phyloP scores from a whole-genome alignment of 352 stramenopile species.

The Blastocystis sp. region DNA sequence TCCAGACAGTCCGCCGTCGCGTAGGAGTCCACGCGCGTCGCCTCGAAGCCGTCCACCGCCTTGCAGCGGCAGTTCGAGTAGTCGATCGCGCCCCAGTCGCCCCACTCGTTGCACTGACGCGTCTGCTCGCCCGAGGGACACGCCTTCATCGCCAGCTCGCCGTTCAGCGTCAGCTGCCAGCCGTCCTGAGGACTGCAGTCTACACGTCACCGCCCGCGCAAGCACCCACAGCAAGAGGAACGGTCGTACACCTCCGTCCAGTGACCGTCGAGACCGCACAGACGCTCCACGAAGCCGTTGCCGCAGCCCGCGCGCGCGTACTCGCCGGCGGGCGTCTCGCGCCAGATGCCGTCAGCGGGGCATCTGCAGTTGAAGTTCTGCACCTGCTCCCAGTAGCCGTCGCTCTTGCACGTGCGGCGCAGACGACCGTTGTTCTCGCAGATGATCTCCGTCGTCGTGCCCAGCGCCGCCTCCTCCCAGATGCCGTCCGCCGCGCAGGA shows the following conservation, averaged over 20 bases:
- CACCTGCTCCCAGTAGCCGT: constrained; percentile 49
- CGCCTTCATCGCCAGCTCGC: constrained; percentile 30
- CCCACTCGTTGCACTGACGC: constrained; percentile 45
- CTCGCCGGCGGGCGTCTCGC: constrained; percentile 24
- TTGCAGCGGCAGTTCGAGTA: constrained; percentile 51
- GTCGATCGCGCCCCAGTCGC: constrained; percentile 16
- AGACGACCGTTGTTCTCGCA: background rate
- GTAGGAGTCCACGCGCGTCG: constrained; percentile 23
- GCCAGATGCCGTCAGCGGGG: constrained; percentile 41
- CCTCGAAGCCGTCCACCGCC: constrained; percentile 56
- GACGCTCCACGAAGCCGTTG: constrained; percentile 31
- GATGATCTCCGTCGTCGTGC: background rate
- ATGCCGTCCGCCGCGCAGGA: constrained; percentile 27
- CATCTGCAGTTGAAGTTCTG: constrained; percentile 56
- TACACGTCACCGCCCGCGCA: background rate
- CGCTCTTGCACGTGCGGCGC: background rate
- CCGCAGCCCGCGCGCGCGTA: constrained; percentile 40
- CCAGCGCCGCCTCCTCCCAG: constrained; percentile 23
- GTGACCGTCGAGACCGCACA: constrained; percentile 49
- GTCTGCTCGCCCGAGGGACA: constrained; percentile 32
- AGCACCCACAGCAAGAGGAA: constrained; percentile 23
- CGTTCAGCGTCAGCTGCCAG: constrained; percentile 42
- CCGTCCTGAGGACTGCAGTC: constrained; percentile 53
- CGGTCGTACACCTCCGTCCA: constrained; percentile 57
- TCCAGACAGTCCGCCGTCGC: constrained; percentile 32